Evolutionary conservation across 2,329 filamentous ascomycete genomes (phyloP), one percentile per base, ranked within the genome.

Genomic region (Phoma sp.): DNA sequence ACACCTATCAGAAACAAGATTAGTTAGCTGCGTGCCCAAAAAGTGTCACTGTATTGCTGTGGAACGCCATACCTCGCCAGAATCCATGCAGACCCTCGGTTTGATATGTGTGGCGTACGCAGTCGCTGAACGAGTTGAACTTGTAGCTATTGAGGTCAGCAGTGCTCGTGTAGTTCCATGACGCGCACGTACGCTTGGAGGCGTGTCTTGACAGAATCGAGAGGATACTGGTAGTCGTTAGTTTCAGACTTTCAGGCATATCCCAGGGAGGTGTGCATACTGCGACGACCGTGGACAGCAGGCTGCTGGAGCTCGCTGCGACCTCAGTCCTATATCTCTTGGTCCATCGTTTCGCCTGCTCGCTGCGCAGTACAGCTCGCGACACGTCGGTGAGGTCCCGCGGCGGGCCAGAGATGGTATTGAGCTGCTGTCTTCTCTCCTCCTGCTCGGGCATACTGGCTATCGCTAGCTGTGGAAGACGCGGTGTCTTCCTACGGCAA

Each of bases 171-270:
- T 21, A 33, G 10, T 22, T 15, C 24, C 22, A 46, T 48, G 54
- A 43, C 37, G 51, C 35, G 48, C 44, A 63, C 76, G 59, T 75
- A 78, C 63, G 89, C 90, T 80, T 96, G 91, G 86, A 95, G 91
- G 70, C 91, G 89, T 51, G 90, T 93, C 81, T 96, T 96, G 73
- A 94, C 88, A 68, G 91, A 94, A 75, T 96, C 91, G 64, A 96
- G 85, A 21, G 91, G 91, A 72, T 94, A 96, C 80, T 82, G 47
- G 21, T 48, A 57, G 43, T 44, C 50, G 55, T 75, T 39, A 75
- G 71, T 50, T 25, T 13, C 13, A 6, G 12, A 21, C 8, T 29
- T 19, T 50, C 12, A 10, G 4, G 6, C 3, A 13, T n/a, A 24
- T 15, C 5, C 8, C 6, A 25, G 9, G 2, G 6, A 25, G 15